A percentile compares a stretch with the other conserved stretches of the same genome.
phyloP scores from a whole-genome alignment of 2,329 filamentous ascomycete species.

The Calonectria pseudoturangicola region DNA sequence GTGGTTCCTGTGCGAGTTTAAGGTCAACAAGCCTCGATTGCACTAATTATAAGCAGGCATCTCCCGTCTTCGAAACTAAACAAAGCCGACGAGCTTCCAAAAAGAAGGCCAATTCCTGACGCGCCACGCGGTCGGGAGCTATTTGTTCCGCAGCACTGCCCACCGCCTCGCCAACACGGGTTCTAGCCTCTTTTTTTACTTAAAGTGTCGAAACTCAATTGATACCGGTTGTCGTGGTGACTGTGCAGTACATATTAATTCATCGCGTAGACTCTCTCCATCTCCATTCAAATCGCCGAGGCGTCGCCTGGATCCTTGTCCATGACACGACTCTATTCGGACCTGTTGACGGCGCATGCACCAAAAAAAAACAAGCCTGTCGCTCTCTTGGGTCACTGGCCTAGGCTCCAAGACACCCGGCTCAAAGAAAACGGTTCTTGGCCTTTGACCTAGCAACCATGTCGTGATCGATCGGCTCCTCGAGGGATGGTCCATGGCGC shows the following conservation, averaged over 20 bases:
- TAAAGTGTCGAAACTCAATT: background rate
- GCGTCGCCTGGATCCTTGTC: background rate
- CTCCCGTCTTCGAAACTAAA: background rate
- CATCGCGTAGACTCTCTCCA: background rate
- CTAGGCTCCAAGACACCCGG: background rate
- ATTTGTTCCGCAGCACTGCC: background rate
- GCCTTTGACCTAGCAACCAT: background rate
- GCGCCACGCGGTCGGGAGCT: constrained; percentile 10
- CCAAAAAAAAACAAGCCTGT: no score
- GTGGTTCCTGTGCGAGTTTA: constrained; percentile 11
- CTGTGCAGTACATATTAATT: background rate
- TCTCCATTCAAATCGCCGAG: background rate
- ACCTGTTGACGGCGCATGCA: background rate
- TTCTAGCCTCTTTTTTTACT: background rate
- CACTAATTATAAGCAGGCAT: constrained; percentile 17
- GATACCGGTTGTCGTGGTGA: background rate
- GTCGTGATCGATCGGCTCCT: no score
- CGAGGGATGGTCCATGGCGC: background rate
- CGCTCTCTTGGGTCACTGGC: background rate
- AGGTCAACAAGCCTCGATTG: constrained; percentile 5
- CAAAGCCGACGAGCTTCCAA: background rate
- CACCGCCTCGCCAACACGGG: background rate
- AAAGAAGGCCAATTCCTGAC: constrained; percentile 2
- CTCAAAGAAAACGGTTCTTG: background rate
- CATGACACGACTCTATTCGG: background rate